Evolutionary conservation across 495 filamentous ascomycete species (phyloP).

Genomic region (Cladorrhinum samala): DNA sequence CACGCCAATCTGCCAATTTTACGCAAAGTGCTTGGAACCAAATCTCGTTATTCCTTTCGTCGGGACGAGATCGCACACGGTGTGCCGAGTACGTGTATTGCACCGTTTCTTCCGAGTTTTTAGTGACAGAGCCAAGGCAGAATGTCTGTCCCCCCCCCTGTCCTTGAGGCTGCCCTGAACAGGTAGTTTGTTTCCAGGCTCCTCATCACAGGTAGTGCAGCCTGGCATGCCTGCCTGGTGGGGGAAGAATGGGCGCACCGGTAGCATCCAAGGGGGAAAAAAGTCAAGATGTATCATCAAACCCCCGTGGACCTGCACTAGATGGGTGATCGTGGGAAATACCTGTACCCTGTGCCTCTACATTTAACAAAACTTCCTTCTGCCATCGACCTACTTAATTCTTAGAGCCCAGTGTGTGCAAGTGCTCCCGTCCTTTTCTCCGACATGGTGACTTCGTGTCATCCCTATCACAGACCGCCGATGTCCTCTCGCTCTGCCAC

Average conservation of each 20-base stretch:
- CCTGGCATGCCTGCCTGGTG: not conserved
- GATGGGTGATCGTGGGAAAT: not conserved
- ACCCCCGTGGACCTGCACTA: too few species aligned
- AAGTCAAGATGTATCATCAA: not conserved
- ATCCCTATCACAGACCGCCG: not conserved
- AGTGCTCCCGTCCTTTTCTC: constrained; percentile 3
- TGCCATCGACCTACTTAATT: too few species aligned
- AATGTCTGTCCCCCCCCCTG: too few species aligned
- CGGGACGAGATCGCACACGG: not conserved
- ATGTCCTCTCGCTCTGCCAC: not conserved
- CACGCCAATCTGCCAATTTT: constrained; percentile 11
- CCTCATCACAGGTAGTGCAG: not conserved
- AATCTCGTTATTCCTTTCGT: too few species aligned
- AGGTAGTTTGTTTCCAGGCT: not conserved
- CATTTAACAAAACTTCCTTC: too few species aligned
- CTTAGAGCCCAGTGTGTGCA: not conserved
- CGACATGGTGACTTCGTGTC: constrained; percentile 2
- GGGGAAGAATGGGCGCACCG: too few species aligned
- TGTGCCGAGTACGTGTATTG: not conserved
- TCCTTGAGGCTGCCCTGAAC: too few species aligned
- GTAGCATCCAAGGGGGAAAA: not conserved
- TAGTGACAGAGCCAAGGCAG: too few species aligned
- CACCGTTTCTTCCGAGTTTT: too few species aligned
- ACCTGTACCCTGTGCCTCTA: not conserved
- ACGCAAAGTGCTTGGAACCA: too few species aligned